Conservation (phyloP, 1,284 basidiomycete species). For the Cutaneotrichosporon mucoides region DNA sequence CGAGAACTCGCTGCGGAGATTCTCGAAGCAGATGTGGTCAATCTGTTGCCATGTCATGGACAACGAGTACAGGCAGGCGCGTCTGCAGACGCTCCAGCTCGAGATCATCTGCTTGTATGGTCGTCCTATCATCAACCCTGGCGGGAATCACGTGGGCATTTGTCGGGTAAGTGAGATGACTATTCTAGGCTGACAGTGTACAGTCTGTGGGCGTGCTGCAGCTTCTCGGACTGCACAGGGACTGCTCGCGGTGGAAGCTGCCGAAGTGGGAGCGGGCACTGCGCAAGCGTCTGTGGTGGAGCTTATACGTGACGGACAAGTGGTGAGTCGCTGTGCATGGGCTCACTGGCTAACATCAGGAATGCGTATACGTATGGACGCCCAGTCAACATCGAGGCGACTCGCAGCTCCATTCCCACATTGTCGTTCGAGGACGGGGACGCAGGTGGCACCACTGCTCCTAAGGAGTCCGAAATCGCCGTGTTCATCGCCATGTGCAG, state of each 20-base stretch:
- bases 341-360: conserved; percentile 1
- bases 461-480: conserved; percentile 10
- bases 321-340: conserved; percentile 15
- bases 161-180: conserved; percentile 13
- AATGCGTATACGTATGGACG: conserved; percentile 23
- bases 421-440: conserved; percentile 18
- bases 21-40: conserved; percentile 16
- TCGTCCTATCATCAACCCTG: conserved; percentile 20
- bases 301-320: conserved; percentile 23
- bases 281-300: conserved; percentile 28
- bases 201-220: conserved; percentile 19
- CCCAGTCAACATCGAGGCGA: conserved; percentile 14
- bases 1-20: conserved; percentile 10
- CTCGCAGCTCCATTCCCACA: conserved; percentile 7
- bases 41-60: conserved; percentile 23
- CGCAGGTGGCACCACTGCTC: background rate
- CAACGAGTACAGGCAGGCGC: conserved; percentile 20
- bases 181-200: too few relatives aligned
- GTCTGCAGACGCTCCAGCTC: conserved; percentile 26
- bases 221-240: conserved; percentile 27
- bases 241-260: conserved; percentile 25
- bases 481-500: conserved; percentile 17
- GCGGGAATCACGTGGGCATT: conserved; percentile 23
- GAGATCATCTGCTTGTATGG: conserved; percentile 25
- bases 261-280: conserved; percentile 26